Percentiles rank a stretch among this genome's conserved stretches.
Evolutionary conservation across 257 asterid species (phyloP).

Genomic region (Solanum bulbocastanum): DNA sequence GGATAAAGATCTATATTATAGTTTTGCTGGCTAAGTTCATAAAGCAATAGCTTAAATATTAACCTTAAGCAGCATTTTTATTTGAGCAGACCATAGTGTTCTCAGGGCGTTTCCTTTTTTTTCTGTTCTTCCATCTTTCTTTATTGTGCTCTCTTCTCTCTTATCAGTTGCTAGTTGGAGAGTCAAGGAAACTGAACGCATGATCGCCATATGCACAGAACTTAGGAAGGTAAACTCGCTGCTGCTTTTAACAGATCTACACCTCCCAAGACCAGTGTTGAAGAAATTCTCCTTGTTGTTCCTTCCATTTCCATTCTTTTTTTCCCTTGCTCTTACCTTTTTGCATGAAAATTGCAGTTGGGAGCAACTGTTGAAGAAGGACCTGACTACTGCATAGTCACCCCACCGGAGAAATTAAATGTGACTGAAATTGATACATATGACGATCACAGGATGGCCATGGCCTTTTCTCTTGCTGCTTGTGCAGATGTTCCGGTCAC

Average conservation of each 20-base stretch:
- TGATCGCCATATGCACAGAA: slow-evolving; percentile 96
- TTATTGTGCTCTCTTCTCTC: not conserved
- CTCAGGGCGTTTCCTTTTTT: not conserved
- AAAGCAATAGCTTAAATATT: not conserved
- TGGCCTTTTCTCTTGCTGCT: slow-evolving; percentile 97
- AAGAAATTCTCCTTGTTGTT: not conserved
- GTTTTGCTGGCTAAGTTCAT: not conserved
- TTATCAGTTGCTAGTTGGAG: slow-evolving; percentile 95
- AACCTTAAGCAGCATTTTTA: not conserved
- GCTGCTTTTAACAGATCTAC: no score
- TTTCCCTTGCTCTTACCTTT: not conserved
- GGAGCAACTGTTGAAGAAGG: slow-evolving; percentile 80
- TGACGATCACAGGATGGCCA: slow-evolving; percentile 92
- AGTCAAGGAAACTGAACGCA: slow-evolving; percentile 94
- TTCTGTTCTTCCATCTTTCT: not conserved
- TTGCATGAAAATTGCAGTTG: slow-evolving; percentile 31
- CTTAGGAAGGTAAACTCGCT: slow-evolving; percentile 62
- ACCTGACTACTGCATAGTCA: slow-evolving; percentile 65
- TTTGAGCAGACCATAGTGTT: not conserved
- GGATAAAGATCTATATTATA: not conserved
- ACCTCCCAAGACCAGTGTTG: no score
- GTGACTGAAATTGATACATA: slow-evolving; percentile 77
- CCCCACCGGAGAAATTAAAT: slow-evolving; percentile 74
- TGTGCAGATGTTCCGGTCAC: slow-evolving; percentile 86
- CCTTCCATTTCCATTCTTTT: not conserved